Percentiles rank a stretch among this genome's conserved stretches.
Evolutionary conservation across 768 basidiomycete genomes (phyloP).

Genomic region (Scleroderma bovista): DNA sequence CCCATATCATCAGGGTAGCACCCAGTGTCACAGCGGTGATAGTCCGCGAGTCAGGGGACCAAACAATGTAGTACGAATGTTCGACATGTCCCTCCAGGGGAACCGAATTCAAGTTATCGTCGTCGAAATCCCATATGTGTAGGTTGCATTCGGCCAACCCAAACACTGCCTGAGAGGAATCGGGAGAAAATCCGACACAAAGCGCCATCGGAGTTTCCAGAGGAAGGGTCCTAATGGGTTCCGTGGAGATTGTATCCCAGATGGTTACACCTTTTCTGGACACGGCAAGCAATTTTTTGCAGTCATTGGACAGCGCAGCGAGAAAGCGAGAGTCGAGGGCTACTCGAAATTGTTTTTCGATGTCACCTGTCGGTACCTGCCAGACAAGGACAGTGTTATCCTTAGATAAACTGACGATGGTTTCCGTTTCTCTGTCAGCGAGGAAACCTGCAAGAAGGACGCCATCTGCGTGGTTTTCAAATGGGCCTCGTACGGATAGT

Average conservation of each 20-base stretch:
- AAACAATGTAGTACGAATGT: constrained; percentile 4
- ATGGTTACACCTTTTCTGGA: neutral
- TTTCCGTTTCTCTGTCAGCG: neutral
- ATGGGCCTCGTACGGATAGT: neutral
- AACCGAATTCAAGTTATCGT: neutral
- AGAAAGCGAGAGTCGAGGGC: neutral
- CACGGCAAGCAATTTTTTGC: neutral
- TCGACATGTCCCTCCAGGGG: constrained; percentile 1
- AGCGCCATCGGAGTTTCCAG: neutral
- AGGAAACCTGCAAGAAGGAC: constrained; percentile 1
- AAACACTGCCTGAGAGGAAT: constrained; percentile 4
- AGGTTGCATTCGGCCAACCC: constrained; percentile 11
- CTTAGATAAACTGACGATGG: constrained; percentile 7
- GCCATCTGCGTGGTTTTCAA: neutral
- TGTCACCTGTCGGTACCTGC: constrained; percentile 3
- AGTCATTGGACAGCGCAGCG: neutral
- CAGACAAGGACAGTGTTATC: constrained; percentile 7
- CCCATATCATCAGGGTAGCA: neutral
- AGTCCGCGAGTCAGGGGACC: constrained; percentile 4
- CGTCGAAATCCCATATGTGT: constrained; percentile 7
- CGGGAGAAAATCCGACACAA: constrained; percentile 5
- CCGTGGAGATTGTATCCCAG: neutral
- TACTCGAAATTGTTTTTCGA: neutral
- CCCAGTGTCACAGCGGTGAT: neutral
- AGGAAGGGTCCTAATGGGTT: neutral